Evolutionary conservation across 78 protist species (phyloP).

Genomic region (Dictyostelium discoideum): DNA sequence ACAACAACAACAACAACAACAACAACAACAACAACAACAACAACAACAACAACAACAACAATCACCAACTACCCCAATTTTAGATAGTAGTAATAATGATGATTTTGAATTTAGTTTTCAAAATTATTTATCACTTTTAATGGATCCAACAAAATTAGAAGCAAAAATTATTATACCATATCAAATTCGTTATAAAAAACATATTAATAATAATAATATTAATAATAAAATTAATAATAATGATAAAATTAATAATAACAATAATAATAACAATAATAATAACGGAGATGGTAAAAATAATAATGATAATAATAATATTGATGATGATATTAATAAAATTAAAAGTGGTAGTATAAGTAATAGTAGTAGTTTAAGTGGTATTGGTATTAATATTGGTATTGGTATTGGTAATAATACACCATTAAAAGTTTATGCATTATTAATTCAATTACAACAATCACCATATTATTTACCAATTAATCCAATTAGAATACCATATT

Average conservation of each 20-base stretch:
- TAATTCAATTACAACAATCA: slow-evolving; percentile 47
- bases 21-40: background rate
- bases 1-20: background rate
- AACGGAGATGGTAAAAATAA: background rate
- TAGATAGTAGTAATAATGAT: background rate
- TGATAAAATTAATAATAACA: background rate
- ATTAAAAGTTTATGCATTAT: slow-evolving; percentile 50
- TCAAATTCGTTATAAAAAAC: slow-evolving; percentile 48
- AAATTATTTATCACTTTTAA: background rate
- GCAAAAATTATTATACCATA: slow-evolving; percentile 67
- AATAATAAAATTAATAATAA: background rate
- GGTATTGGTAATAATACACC: background rate
- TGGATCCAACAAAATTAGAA: slow-evolving; percentile 7
- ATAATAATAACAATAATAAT: background rate
- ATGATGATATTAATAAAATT: background rate
- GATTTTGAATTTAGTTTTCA: slow-evolving; percentile 7
- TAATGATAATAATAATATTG: background rate
- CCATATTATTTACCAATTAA: slow-evolving; percentile 23
- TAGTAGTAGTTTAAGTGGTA: background rate
- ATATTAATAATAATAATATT: background rate
- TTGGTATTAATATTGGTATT: background rate
- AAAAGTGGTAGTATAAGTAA: background rate
- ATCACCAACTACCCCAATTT: background rate
- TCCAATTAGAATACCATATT: slow-evolving; percentile 72
- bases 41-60: background rate